Conservation (phyloP, 2,329 filamentous ascomycete genomes). For the Metarhizium anisopliae region DNA sequence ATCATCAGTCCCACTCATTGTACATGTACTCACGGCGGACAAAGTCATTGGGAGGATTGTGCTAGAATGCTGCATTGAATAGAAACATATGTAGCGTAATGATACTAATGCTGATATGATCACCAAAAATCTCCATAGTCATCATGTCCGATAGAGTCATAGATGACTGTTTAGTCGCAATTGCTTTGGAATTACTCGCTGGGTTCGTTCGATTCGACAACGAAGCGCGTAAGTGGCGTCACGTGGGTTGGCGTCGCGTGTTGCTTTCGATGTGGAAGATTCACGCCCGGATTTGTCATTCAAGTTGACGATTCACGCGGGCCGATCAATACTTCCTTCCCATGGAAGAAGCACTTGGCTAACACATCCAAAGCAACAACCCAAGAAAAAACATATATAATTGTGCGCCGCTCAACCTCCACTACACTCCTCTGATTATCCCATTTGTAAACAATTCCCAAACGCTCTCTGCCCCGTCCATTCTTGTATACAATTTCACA, state of each 20-base stretch:
- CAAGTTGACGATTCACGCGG: neutral
- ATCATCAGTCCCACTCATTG: neutral
- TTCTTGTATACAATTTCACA: too few relatives aligned
- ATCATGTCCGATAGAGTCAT: neutral
- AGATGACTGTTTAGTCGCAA: too few relatives aligned
- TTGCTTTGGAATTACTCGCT: too few relatives aligned
- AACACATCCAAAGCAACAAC: too few relatives aligned
- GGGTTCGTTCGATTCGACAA: neutral
- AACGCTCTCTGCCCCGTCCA: too few relatives aligned
- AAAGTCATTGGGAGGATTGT: neutral
- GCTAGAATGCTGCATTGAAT: neutral
- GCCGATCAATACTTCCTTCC: too few relatives aligned
- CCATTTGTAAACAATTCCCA: too few relatives aligned
- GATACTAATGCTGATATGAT: neutral
- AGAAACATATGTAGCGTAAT: neutral
- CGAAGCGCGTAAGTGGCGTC: neutral
- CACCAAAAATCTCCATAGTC: neutral
- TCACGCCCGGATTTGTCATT: neutral
- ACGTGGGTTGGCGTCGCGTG: slow-evolving; percentile 12
- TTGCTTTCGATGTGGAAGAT: slow-evolving; percentile 13
- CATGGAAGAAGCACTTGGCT: neutral
- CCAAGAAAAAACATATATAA: too few relatives aligned
- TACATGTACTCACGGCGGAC: neutral
- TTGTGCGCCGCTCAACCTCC: too few relatives aligned
- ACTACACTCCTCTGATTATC: too few relatives aligned